A percentile compares a stretch with the other conserved stretches of the same genome.
Evolutionary conservation across 805 yeast species (phyloP).

Genomic region (Candida ascalaphidarum): DNA sequence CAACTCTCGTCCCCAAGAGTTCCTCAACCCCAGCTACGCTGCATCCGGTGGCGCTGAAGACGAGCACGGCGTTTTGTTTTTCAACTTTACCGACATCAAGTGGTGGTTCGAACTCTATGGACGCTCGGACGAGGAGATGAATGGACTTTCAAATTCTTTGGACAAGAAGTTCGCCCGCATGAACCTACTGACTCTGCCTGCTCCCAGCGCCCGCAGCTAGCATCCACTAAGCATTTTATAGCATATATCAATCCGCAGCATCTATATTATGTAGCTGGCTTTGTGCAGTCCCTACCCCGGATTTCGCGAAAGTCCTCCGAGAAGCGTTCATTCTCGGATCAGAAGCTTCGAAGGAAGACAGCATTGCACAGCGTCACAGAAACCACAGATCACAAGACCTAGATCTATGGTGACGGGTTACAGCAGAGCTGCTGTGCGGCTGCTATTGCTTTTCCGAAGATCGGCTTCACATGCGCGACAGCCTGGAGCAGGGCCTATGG

Average conservation of each 20-base stretch:
- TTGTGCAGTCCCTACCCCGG: no score
- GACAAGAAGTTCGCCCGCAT: slow-evolving; percentile 31
- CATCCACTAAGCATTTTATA: no score
- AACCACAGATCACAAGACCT: no score
- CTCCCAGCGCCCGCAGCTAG: no score
- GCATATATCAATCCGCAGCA: no score
- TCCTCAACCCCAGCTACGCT: slow-evolving; percentile 44
- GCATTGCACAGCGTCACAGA: no score
- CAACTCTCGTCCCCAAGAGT: slow-evolving; percentile 63
- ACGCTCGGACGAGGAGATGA: slow-evolving; percentile 50
- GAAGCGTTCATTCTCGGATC: slow-evolving; percentile 1
- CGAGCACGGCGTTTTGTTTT: slow-evolving; percentile 42
- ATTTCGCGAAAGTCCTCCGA: no score
- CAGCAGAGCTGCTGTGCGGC: no score
- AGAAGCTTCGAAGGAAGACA: no score
- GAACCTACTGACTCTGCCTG: slow-evolving; percentile 8
- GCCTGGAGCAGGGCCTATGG: slow-evolving; percentile 23
- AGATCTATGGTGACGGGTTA: no score
- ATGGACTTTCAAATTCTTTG: slow-evolving; percentile 13
- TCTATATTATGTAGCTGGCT: no score
- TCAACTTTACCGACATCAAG: slow-evolving; percentile 51
- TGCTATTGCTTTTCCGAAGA: no score
- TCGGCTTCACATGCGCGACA: background rate
- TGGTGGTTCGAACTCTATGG: slow-evolving; percentile 93
- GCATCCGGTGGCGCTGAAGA: slow-evolving; percentile 8